phyloP scores from a whole-genome alignment of 352 stramenopile genomes.

The Pilasporangium apinafurcum region DNA sequence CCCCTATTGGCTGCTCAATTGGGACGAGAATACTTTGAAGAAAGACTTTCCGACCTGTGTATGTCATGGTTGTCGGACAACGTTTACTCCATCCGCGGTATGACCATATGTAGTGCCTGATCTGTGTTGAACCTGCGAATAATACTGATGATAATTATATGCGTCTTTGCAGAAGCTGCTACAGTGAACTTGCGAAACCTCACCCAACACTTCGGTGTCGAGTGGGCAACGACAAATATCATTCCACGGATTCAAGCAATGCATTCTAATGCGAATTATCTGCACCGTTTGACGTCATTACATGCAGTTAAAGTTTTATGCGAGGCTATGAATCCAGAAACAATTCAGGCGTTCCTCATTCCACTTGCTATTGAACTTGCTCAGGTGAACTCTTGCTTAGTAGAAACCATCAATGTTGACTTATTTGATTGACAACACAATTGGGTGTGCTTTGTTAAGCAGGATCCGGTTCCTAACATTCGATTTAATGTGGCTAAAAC shows the following conservation, averaged over 20 bases:
- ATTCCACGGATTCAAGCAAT: constrained; percentile 94
- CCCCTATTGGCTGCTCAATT: constrained; percentile 95
- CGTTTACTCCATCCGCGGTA: constrained; percentile 94
- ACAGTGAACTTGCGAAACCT: constrained; percentile 94
- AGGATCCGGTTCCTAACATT: constrained; percentile 97
- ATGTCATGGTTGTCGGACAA: constrained; percentile 96
- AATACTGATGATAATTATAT: not conserved
- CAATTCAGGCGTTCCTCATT: constrained; percentile 85
- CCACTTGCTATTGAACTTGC: constrained; percentile 91
- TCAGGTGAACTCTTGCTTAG: constrained; percentile 36
- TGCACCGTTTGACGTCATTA: constrained; percentile 92
- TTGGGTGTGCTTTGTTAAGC: constrained; percentile 8
- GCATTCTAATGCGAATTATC: constrained; percentile 91
- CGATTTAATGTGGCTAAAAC: constrained; percentile 98
- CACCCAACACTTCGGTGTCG: constrained; percentile 92
- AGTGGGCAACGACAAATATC: constrained; percentile 93
- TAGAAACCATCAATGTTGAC: not conserved
- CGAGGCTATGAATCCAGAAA: constrained; percentile 65
- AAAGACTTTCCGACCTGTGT: constrained; percentile 92
- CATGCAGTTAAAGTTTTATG: constrained; percentile 83
- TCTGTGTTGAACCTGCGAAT: not conserved
- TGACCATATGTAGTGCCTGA: not conserved
- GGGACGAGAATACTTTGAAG: constrained; percentile 94
- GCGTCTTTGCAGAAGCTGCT: constrained; percentile 70
- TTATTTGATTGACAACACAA: too few relatives aligned